These are phyloP conservation scores for Ophidiomyces ophidiicola DNA, from an alignment of 2,329 filamentous ascomycete genomes.

Conservation along the genomic window DNA sequence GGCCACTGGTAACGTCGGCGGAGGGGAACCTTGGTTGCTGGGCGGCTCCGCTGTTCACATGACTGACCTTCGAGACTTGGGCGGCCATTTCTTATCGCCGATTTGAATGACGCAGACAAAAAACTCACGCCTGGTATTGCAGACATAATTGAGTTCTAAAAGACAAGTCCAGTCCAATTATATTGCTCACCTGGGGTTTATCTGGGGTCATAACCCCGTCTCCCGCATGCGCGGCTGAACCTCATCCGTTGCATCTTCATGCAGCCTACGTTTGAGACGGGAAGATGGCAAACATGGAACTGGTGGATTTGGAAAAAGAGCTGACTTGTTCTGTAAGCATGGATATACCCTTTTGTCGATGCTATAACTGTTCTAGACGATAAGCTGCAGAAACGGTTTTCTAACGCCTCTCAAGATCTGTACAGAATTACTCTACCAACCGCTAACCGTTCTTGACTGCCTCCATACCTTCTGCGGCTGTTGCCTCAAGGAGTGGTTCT, in stretches of 20 bases:
- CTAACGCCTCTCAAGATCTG: slow-evolving; percentile 56
- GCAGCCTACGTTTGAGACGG: slow-evolving; percentile 4
- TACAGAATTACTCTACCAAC: slow-evolving; percentile 85
- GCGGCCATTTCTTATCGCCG: too few relatives aligned
- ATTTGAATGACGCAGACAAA: too few relatives aligned
- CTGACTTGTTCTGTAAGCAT: slow-evolving; percentile 78
- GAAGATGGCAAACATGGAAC: slow-evolving; percentile 21
- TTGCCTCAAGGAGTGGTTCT: slow-evolving; percentile 93
- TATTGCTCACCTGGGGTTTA: too few relatives aligned
- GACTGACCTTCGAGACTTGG: too few relatives aligned
- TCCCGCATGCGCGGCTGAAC: background rate
- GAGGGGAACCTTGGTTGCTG: too few relatives aligned
- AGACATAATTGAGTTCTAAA: too few relatives aligned
- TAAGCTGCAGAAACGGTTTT: background rate
- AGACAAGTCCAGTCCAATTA: too few relatives aligned
- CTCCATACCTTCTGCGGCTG: slow-evolving; percentile 93
- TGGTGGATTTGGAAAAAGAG: slow-evolving; percentile 75
- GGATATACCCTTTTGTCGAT: background rate
- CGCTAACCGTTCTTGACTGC: slow-evolving; percentile 81
- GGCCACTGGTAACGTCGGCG: too few relatives aligned
- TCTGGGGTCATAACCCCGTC: too few relatives aligned
- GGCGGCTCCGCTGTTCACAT: too few relatives aligned
- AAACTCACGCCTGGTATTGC: too few relatives aligned
- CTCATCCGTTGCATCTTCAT: slow-evolving; percentile 5
- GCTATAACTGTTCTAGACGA: background rate